These are phyloP conservation scores for Pichia deserticola DNA, from an alignment of 805 yeast species.

Conservation along the genomic window DNA sequence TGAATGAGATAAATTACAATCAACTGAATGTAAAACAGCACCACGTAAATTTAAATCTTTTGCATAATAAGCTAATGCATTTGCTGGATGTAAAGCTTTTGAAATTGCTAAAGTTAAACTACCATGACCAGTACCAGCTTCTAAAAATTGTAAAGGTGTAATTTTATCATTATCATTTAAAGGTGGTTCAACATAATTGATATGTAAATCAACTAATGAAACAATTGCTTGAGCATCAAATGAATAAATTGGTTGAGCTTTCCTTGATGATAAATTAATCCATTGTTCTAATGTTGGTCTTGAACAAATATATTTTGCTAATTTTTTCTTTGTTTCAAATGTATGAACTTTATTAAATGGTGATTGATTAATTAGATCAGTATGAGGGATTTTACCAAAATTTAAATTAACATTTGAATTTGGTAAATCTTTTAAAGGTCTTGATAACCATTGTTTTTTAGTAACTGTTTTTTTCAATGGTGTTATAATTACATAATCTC, in stretches of 20 bases:
- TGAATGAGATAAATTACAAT: constrained; percentile 33
- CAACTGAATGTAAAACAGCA: constrained; percentile 40
- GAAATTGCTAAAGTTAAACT: constrained; percentile 39
- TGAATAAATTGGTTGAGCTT: constrained; percentile 46
- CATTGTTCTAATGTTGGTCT: constrained; percentile 42
- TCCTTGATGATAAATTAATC: constrained; percentile 32
- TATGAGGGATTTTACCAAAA: constrained; percentile 29
- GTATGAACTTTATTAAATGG: constrained; percentile 27
- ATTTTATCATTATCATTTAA: constrained; percentile 6
- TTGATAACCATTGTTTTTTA: constrained; percentile 24
- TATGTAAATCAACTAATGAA: constrained; percentile 38
- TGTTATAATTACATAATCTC: constrained; percentile 27
- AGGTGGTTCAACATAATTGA: constrained; percentile 21
- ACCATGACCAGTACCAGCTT: constrained; percentile 53
- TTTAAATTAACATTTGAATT: constrained; percentile 13
- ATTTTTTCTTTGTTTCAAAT: constrained; percentile 10
- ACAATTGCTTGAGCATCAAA: constrained; percentile 43
- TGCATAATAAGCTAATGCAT: constrained; percentile 25
- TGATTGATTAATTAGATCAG: constrained; percentile 31
- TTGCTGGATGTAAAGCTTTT: constrained; percentile 37
- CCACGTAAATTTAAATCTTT: constrained; percentile 26
- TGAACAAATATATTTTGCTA: constrained; percentile 27
- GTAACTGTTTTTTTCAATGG: constrained; percentile 22
- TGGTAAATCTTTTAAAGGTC: constrained; percentile 18
- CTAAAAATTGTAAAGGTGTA: constrained; percentile 36